Conservation (phyloP, 2,329 filamentous ascomycete genomes). For the Alternaria sp. region DNA sequence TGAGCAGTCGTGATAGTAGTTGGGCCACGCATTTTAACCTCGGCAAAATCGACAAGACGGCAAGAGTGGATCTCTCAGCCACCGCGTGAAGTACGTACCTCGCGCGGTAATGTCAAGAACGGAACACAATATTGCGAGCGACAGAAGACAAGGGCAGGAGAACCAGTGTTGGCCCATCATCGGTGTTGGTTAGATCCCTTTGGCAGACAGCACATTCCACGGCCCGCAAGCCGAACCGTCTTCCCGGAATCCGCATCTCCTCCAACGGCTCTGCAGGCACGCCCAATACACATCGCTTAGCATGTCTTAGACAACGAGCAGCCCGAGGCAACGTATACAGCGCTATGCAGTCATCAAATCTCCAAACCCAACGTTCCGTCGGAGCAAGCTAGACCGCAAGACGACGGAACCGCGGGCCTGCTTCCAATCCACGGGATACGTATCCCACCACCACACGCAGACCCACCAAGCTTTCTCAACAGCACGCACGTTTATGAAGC, state of each 20-base stretch:
- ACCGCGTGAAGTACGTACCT: neutral
- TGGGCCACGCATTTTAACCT: slow-evolving; percentile 1
- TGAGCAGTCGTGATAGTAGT: neutral
- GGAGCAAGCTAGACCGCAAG: neutral
- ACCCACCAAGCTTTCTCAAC: neutral
- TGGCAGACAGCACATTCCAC: neutral
- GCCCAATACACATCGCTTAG: neutral
- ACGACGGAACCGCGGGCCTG: slow-evolving; percentile 13
- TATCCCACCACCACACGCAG: neutral
- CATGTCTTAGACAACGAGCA: neutral
- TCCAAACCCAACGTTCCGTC: neutral
- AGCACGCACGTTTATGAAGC: neutral
- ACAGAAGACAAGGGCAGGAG: neutral
- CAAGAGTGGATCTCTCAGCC: neutral
- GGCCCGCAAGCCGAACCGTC: slow-evolving; percentile 13
- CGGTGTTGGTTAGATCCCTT: neutral
- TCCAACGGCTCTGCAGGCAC: neutral
- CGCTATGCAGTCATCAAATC: neutral
- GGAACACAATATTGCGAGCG: neutral
- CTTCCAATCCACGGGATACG: slow-evolving; percentile 3
- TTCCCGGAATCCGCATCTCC: slow-evolving; percentile 2
- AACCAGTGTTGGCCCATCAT: neutral
- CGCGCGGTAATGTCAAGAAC: neutral
- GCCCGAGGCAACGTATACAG: neutral
- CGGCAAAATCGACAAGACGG: slow-evolving; percentile 1